phyloP scores from a whole-genome alignment of 148 eudicot genomes.

The Arctostaphylos glauca region DNA sequence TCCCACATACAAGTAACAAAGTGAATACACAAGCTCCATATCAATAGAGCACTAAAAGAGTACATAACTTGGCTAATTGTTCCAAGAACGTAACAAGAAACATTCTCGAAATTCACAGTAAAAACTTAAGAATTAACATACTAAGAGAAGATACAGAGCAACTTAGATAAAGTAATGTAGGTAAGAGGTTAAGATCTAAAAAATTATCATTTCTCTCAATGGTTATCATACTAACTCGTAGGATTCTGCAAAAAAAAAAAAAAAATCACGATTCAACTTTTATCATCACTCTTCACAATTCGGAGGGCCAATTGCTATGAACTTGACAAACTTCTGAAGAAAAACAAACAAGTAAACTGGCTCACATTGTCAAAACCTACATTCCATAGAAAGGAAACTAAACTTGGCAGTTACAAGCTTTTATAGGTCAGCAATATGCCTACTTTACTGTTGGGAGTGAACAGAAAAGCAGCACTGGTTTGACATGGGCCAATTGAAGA shows the following conservation, averaged over 20 bases:
- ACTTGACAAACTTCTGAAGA: background rate
- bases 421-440: background rate
- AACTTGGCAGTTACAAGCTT: background rate
- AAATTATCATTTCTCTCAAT: background rate
- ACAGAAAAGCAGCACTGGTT: background rate
- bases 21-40: no score
- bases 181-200: background rate
- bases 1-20: no score
- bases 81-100: background rate
- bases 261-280: background rate
- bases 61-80: background rate
- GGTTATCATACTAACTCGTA: background rate
- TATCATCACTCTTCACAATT: background rate
- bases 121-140: background rate
- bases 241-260: background rate
- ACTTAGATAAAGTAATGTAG: background rate
- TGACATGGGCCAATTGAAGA: background rate
- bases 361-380: background rate
- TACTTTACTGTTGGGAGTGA: background rate
- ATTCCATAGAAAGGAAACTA: background rate
- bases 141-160: background rate
- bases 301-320: background rate
- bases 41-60: background rate
- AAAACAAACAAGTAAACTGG: background rate
- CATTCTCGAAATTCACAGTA: background rate